These are phyloP conservation scores for Kodamaea hsintzibuensis DNA, from an alignment of 805 yeast genomes.

Conservation along the genomic window DNA sequence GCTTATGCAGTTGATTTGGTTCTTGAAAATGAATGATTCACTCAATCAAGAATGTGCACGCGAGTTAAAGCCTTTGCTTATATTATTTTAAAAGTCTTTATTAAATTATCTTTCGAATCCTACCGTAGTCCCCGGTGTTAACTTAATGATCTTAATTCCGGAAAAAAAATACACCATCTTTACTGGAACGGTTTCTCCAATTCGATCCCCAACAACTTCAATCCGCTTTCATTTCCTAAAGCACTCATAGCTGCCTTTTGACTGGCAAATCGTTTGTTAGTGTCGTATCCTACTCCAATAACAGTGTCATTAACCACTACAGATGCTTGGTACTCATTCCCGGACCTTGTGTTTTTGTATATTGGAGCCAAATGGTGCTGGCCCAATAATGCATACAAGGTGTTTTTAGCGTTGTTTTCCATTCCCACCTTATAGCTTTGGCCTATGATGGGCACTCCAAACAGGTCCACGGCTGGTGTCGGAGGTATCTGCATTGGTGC, in stretches of 20 bases:
- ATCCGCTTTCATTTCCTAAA: slow-evolving; percentile 16
- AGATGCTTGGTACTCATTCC: slow-evolving; percentile 23
- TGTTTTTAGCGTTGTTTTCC: slow-evolving; percentile 28
- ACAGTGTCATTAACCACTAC: slow-evolving; percentile 31
- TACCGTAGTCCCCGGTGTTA: too few species aligned
- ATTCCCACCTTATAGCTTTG: slow-evolving; percentile 12
- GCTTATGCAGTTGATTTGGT: too few species aligned
- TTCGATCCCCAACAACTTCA: slow-evolving; percentile 11
- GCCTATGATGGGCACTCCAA: slow-evolving; percentile 9
- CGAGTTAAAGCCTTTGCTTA: too few species aligned
- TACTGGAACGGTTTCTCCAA: slow-evolving; percentile 1
- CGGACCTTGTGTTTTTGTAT: slow-evolving; percentile 23
- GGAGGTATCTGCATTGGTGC: slow-evolving; percentile 8
- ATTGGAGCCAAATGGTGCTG: slow-evolving; percentile 29
- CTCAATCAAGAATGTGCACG: too few species aligned
- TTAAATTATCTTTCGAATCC: too few species aligned
- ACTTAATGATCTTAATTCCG: too few species aligned
- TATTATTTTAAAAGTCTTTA: too few species aligned
- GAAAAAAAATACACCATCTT: not conserved
- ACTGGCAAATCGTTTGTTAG: slow-evolving; percentile 37
- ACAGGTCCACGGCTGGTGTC: slow-evolving; percentile 1
- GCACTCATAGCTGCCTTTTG: slow-evolving; percentile 41
- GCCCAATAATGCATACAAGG: slow-evolving; percentile 29
- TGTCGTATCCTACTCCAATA: slow-evolving; percentile 33
- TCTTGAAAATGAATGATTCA: too few species aligned